A percentile compares a stretch with the other conserved stretches of the same genome.
Conservation (phyloP, 1,284 basidiomycete genomes). For the Fomitopsis palustris region DNA sequence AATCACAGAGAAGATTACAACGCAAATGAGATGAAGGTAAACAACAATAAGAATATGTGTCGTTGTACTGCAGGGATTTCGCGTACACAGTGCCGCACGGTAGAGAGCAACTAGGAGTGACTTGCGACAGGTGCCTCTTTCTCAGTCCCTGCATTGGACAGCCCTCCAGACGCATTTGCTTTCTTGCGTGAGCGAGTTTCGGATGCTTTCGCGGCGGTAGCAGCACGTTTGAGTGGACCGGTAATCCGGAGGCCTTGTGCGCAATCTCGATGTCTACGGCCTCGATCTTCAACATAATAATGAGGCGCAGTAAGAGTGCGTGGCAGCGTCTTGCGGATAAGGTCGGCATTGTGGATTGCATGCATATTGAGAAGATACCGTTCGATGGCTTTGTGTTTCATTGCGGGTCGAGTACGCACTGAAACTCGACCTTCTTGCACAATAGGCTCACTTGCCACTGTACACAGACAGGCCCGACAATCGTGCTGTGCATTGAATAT, state of each 20-base stretch:
- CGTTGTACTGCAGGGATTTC: too few species aligned
- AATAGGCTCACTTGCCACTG: background rate
- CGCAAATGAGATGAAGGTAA: too few species aligned
- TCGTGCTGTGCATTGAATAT: slow-evolving; percentile 27
- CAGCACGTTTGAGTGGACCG: background rate
- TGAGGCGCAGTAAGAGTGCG: background rate
- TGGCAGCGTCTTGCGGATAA: background rate
- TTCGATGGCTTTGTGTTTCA: background rate
- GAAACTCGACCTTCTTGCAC: background rate
- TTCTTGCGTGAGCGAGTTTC: background rate
- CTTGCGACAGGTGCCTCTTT: too few species aligned
- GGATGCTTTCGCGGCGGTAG: background rate
- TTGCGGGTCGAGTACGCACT: background rate
- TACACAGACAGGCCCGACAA: slow-evolving; percentile 14
- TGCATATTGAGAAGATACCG: background rate
- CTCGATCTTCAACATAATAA: background rate
- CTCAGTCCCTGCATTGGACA: too few species aligned
- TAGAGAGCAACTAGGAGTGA: too few species aligned
- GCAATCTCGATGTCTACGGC: background rate
- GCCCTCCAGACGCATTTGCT: too few species aligned
- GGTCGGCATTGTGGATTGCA: background rate
- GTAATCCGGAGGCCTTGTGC: too few species aligned
- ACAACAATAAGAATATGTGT: too few species aligned
- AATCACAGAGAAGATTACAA: too few species aligned
- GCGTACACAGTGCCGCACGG: too few species aligned